Base-by-base conservation (phyloP, 2,329 filamentous ascomycete species). In the Escovopsis sp. region DNA sequence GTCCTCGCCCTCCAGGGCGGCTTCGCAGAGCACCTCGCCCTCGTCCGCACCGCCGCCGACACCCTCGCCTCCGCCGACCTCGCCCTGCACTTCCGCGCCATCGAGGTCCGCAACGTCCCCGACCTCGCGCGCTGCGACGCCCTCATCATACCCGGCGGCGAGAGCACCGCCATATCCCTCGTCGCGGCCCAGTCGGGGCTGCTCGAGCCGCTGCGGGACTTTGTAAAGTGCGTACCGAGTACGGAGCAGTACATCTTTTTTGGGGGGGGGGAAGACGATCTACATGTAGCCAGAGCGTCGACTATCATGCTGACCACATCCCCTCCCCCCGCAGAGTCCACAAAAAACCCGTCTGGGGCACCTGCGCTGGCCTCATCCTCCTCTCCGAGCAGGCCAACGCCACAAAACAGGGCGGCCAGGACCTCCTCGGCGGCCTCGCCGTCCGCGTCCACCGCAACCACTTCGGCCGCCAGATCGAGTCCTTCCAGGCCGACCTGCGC, bases 361-460 rank as follows among this genome's bases (percentile, higher is more conserved):
- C 90, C 15, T 98, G 90, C 55, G 90, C 90, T 11, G 90, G 90
- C 9, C 70, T 96, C 38, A 94, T 98, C 46, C 64, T 96, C 33
- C 76, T 98, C 34, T 80, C 86, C 2, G 82, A 94, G 50, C 76
- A 80, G 39, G 88, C 86, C 34, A 93, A 88, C 54, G 73, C 79
- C 42, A 86, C 83, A 27, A 96, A 94, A 55, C 77, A 81, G 49
- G 86, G 85, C 30, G 88, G 88, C 0, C 90, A 96, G 56, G 85
- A 94, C 40, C 69, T 96, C 36, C 85, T 98, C 42, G 90, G 90
- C 12, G 90, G 90, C 3, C 68, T 98, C 27, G 79, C 86, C 50
- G 87, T 98, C 26, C 70, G 84, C 31, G 87, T 96, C 23, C 86
- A 92, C 51, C 72, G 90, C 32, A 98, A 96, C 52, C 85, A 94